phyloP scores from a whole-genome alignment of 108 stramenopile genomes.

The Cylindrotheca fusiformis region DNA sequence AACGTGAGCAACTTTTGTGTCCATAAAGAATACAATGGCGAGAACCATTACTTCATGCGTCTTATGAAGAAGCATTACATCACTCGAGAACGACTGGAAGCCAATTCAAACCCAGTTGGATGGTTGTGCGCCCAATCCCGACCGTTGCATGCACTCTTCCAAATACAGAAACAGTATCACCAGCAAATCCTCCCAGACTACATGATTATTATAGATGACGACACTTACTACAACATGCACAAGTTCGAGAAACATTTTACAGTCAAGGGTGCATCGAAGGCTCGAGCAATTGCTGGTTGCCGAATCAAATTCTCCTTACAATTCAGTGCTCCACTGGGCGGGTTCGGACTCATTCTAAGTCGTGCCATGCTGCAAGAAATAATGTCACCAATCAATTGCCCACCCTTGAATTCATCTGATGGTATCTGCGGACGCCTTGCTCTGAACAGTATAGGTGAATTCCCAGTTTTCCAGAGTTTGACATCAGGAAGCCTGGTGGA shows the following conservation, averaged over 20 bases:
- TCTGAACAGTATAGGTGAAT: background rate
- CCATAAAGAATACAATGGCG: background rate
- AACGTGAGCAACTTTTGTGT: background rate
- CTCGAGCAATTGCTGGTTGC: background rate
- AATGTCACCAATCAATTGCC: background rate
- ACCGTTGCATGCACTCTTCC: constrained; percentile 18
- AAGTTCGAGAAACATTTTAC: background rate
- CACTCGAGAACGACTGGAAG: background rate
- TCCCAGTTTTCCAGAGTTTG: background rate
- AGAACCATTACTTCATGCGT: background rate
- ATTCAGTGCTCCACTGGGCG: background rate
- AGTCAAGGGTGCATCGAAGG: background rate
- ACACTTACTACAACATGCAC: constrained; percentile 46
- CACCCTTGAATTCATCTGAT: background rate
- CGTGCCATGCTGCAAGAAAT: background rate
- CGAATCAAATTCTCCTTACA: background rate
- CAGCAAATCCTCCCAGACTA: constrained; percentile 37
- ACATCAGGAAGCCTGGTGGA: background rate
- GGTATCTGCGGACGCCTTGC: background rate
- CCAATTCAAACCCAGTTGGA: constrained; percentile 30
- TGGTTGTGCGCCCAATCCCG: constrained; percentile 59
- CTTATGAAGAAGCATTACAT: background rate
- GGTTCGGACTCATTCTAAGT: background rate
- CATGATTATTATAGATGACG: constrained; percentile 55
- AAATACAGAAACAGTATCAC: constrained; percentile 9